Evolutionary conservation across 352 stramenopile genomes (phyloP), one percentile per base, ranked within the genome.

Genomic region (Phytopythium kandeliae): DNA sequence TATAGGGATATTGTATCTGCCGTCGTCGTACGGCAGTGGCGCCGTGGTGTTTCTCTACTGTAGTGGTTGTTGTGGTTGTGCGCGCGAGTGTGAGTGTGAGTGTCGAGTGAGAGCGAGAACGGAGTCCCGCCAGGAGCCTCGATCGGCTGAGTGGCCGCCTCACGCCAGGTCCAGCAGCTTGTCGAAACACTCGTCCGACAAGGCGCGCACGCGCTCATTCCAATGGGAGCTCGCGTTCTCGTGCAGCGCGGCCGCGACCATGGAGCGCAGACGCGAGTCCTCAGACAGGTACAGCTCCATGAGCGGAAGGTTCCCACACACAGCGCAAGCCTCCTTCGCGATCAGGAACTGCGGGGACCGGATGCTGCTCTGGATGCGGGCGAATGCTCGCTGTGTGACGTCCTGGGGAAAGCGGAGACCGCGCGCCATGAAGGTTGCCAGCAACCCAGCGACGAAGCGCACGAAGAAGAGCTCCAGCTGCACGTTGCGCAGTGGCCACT

Each of bases 171-270:
- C 81, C 17, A 92, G 65, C 51, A 92, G 68, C 67, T 77, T 69
- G 62, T 92, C 81, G 51, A 92, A 92, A 54, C 69, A 79, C 57
- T 90, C 75, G 62, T 92, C 81, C 35, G 78, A 87, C 51, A 88
- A 67, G 60, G 86, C 62, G 33, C 80, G 78, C 55, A 92, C 86
- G 57, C 74, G 76, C 50, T 73, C 61, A 67, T 90, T 89, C 81
- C 81, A 92, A 57, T 92, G 81, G 10, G 55, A 56, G 0, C 54
- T 70, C 42, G 78, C 68, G 53, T 82, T 92, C 35, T 74, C 68
- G 41, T 92, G 81, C 36, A 92, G 63, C 13, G 74, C 77, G 0
- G 67, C 74, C 25, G 78, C 67, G 22, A 92, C 61, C 46, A 71
- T 74, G 51, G 87, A 78, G 28, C 79, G 71, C 35, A 87, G 56